Evolutionary conservation across 176 grass and related monocot species (phyloP).

Genomic region (Elymus sibiricus): DNA sequence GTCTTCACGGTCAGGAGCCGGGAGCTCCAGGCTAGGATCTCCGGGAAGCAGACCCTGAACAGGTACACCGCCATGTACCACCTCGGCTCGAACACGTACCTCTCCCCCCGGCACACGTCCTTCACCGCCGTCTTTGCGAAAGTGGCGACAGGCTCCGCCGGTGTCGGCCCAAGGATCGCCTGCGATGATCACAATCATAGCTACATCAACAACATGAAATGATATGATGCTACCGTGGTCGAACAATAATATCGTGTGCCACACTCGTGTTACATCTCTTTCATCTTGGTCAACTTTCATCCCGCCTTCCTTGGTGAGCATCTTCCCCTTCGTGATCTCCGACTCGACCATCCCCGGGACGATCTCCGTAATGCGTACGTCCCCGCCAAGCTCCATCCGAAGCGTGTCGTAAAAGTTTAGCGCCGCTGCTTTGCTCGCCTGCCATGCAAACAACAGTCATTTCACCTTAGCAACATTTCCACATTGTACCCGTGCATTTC

Average conservation of each 20-base stretch:
- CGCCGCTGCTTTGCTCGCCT: conserved; percentile 62
- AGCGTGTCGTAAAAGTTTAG: conserved; percentile 60
- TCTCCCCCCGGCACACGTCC: conserved; percentile 38
- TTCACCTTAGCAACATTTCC: neutral
- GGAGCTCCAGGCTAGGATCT: conserved; percentile 38
- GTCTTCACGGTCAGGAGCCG: conserved; percentile 35
- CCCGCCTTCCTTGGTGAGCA: conserved; percentile 46
- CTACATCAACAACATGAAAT: neutral
- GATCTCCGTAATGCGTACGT: conserved; percentile 43
- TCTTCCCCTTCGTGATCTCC: conserved; percentile 64
- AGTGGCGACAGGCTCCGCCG: conserved; percentile 18
- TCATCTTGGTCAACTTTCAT: conserved; percentile 52
- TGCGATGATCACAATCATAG: conserved; percentile 4
- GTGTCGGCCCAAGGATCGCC: conserved; percentile 41
- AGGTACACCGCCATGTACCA: conserved; percentile 53
- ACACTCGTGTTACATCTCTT: conserved; percentile 41
- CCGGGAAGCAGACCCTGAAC: conserved; percentile 46
- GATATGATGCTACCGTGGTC: neutral
- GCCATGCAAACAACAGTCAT: neutral
- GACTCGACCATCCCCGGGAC: conserved; percentile 55
- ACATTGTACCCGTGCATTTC: neutral
- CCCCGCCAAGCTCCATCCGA: conserved; percentile 40
- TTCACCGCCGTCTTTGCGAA: conserved; percentile 37
- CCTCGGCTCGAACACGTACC: conserved; percentile 52
- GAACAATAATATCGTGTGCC: neutral